These are phyloP conservation scores for Aaosphaeria pasadenensis DNA, from an alignment of 2,329 filamentous ascomycete genomes.

Conservation along the genomic window DNA sequence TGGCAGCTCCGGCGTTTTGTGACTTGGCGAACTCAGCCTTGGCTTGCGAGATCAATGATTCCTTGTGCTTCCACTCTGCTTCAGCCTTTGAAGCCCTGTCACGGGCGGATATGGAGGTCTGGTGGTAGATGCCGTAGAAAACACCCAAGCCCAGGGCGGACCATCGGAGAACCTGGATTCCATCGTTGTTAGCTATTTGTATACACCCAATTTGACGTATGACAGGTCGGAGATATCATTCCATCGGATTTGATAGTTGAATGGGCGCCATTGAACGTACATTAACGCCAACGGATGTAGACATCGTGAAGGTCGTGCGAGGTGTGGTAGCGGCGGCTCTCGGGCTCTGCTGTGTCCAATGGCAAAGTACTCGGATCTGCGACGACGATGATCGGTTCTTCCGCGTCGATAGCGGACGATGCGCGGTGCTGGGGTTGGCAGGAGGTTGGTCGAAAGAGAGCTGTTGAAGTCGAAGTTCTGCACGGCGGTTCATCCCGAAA, in stretches of 20 bases:
- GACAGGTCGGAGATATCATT: too few relatives aligned
- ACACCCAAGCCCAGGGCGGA: conserved; percentile 87
- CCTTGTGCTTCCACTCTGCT: conserved; percentile 86
- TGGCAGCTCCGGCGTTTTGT: conserved; percentile 44
- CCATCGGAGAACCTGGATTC: conserved; percentile 85
- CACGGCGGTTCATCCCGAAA: conserved; percentile 17
- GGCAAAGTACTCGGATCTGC: conserved; percentile 17
- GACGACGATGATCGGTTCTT: conserved; percentile 11
- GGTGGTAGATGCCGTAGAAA: conserved; percentile 95
- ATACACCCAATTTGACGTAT: too few relatives aligned
- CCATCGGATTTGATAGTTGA: background rate
- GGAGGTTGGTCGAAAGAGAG: conserved; percentile 11
- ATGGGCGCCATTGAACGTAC: conserved; percentile 37
- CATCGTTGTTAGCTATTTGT: background rate
- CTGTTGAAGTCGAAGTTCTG: conserved; percentile 27
- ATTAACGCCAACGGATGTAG: conserved; percentile 51
- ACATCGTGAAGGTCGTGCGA: conserved; percentile 34
- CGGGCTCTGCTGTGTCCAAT: conserved; percentile 26
- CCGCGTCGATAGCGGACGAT: conserved; percentile 5
- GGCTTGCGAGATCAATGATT: conserved; percentile 86
- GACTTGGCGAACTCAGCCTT: conserved; percentile 88
- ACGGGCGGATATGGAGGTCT: conserved; percentile 71
- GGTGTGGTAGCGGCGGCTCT: conserved; percentile 13
- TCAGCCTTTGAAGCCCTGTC: conserved; percentile 69
- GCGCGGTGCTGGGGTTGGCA: conserved; percentile 18